Percentiles rank a stretch among this genome's conserved stretches.
Conservation (phyloP, 345 rosid species). For the Eucalyptus curtisii region DNA sequence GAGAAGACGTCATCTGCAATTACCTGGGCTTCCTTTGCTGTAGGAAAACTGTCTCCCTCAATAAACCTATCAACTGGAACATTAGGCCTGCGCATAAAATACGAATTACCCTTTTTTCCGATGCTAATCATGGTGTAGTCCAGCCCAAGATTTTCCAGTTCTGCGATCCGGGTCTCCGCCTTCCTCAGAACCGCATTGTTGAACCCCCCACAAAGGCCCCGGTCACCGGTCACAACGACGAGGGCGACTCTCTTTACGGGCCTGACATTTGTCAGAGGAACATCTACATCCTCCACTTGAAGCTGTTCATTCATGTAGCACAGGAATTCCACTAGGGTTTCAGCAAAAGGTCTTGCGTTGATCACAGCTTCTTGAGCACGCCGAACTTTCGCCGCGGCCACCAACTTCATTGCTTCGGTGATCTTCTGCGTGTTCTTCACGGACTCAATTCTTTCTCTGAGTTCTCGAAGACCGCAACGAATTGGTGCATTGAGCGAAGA, state of each 20-base stretch:
- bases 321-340: slow-evolving; percentile 43
- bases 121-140: slow-evolving; percentile 59
- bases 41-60: slow-evolving; percentile 54
- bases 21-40: slow-evolving; percentile 67
- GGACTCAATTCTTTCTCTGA: slow-evolving; percentile 39
- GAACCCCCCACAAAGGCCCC: slow-evolving; percentile 82
- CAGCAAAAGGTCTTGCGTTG: slow-evolving; percentile 61
- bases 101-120: slow-evolving; percentile 77
- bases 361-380: slow-evolving; percentile 88
- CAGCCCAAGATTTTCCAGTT: slow-evolving; percentile 47
- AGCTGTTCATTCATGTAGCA: slow-evolving; percentile 36
- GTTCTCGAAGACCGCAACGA: slow-evolving; percentile 49
- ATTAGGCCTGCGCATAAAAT: slow-evolving; percentile 43
- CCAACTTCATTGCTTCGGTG: slow-evolving; percentile 81
- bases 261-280: slow-evolving; percentile 53
- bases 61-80: slow-evolving; percentile 34
- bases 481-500: not conserved
- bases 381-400: slow-evolving; percentile 71
- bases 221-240: slow-evolving; percentile 58
- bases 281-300: slow-evolving; percentile 50
- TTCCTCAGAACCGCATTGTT: slow-evolving; percentile 54
- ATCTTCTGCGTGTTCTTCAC: slow-evolving; percentile 64
- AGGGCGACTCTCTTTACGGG: slow-evolving; percentile 73
- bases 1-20: slow-evolving; percentile 83
- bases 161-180: slow-evolving; percentile 38